Conservation (phyloP, 139 green algal species). For the Volvox africanus region DNA sequence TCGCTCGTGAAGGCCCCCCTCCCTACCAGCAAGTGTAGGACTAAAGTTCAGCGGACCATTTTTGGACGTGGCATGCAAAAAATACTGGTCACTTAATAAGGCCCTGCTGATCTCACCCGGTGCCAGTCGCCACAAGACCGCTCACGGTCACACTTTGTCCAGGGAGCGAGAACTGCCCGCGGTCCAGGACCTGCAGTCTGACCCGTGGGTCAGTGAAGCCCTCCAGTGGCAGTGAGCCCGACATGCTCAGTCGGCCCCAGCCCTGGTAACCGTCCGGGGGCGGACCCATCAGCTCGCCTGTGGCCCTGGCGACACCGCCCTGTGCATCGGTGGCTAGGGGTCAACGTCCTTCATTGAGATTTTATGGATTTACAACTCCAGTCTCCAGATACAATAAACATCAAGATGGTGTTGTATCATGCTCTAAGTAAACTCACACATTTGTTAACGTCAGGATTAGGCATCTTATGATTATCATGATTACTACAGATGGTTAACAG, state of each 20-base stretch:
- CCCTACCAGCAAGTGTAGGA: too few relatives aligned
- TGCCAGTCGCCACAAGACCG: conserved; percentile 69
- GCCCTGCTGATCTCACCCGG: conserved; percentile 5
- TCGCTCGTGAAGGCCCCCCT: too few relatives aligned
- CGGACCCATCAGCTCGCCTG: neutral
- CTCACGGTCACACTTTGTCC: neutral
- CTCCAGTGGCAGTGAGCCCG: conserved; percentile 50
- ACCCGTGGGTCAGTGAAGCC: conserved; percentile 44
- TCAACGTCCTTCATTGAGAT: neutral
- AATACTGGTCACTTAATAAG: too few relatives aligned
- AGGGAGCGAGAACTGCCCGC: neutral
- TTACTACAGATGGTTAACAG: too few relatives aligned
- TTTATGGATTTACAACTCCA: neutral
- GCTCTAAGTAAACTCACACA: neutral
- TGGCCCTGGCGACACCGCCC: neutral
- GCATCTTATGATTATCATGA: too few relatives aligned
- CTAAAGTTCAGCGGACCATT: too few relatives aligned
- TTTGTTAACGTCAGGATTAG: too few relatives aligned
- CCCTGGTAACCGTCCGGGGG: conserved; percentile 34
- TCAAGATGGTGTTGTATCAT: neutral
- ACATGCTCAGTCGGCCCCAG: conserved; percentile 40
- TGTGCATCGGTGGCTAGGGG: neutral
- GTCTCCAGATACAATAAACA: neutral
- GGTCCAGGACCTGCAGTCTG: conserved; percentile 20
- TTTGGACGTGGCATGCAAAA: too few relatives aligned